Conservation (phyloP, 2,329 filamentous ascomycete genomes). For the Aspergillus proliferans region DNA sequence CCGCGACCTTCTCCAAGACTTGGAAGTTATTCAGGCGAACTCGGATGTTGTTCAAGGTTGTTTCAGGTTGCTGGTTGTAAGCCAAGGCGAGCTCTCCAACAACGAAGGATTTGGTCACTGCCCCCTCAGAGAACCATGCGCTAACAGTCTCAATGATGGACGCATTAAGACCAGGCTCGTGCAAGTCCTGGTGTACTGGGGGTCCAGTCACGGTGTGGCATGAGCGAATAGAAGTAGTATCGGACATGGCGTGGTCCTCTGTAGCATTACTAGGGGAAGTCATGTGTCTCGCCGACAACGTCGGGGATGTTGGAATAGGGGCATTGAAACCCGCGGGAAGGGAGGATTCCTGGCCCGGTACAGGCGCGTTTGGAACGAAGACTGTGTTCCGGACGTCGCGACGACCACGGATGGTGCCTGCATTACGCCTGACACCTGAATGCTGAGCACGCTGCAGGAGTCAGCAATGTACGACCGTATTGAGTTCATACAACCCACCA, state of each 20-base stretch:
- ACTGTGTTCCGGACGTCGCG: slow-evolving; percentile 89
- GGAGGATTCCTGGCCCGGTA: slow-evolving; percentile 30
- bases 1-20: slow-evolving; percentile 83
- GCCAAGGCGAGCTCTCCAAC: slow-evolving; percentile 84
- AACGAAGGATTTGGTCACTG: slow-evolving; percentile 64
- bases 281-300: slow-evolving; percentile 30
- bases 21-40: slow-evolving; percentile 84
- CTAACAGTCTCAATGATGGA: slow-evolving; percentile 92
- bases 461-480: slow-evolving; percentile 12
- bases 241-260: slow-evolving; percentile 65
- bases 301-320: slow-evolving; percentile 29
- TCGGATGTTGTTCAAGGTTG: slow-evolving; percentile 48
- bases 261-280: slow-evolving; percentile 50
- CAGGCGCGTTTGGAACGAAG: slow-evolving; percentile 56
- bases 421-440: slow-evolving; percentile 56
- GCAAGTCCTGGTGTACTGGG: slow-evolving; percentile 75
- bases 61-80: slow-evolving; percentile 52
- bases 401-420: slow-evolving; percentile 76
- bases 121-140: slow-evolving; percentile 70
- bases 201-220: slow-evolving; percentile 68
- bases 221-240: slow-evolving; percentile 87
- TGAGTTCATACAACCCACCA: slow-evolving; percentile 25
- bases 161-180: slow-evolving; percentile 71
- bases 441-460: slow-evolving; percentile 38
- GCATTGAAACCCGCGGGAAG: slow-evolving; percentile 20